Base-by-base conservation (phyloP, 306 rosid species). In the Sophora flavescens region DNA sequence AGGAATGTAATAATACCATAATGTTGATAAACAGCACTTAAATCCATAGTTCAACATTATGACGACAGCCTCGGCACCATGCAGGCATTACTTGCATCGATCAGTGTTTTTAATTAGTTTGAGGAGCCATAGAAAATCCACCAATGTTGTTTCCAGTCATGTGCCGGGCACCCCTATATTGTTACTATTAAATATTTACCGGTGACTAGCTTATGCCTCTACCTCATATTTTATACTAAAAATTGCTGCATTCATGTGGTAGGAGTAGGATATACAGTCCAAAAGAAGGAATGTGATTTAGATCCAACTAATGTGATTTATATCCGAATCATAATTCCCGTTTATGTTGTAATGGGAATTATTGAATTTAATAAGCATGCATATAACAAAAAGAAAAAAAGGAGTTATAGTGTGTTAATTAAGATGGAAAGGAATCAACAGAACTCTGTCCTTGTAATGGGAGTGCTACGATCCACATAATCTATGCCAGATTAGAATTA, bases 281-380 rank as follows among this genome's bases (percentile, higher is more conserved):
- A 48, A 71, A 50, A 62, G 18, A 47, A 70, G 8, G 63, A 74
- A 60, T 76, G 80, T 61, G 87, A 84, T 76, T 76, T 71, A 15
- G 48, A 80, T 79, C 53, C n/a, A 22, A 64, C 54, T 17, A 80
- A 52, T 70, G 69, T 44, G 81, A 68, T 75, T 70, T 59, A 17
- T 33, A 78, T 72, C 44, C 7, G 53, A 73, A 8, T 45, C 59
- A 60, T 15, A 22, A 72, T 42, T 54, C 65, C 53, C 15, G 10
- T 41, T 39, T 5, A 38, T 57, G 75, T 22, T 71, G 54, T 65
- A n/a, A n/a, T n/a, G n/a, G 14, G 51, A 8, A 54, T 54, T 56
- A 7, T 57, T 58, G 44, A 72, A 14, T 18, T 69, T 69, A 36
- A 30, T 44, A 50, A 35, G 18, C 11, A 70, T 17, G 26, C 8